A percentile compares a stretch with the other conserved stretches of the same genome.
Evolutionary conservation across 2,329 filamentous ascomycete species (phyloP).

Genomic region (Aspergillus ochraceus): DNA sequence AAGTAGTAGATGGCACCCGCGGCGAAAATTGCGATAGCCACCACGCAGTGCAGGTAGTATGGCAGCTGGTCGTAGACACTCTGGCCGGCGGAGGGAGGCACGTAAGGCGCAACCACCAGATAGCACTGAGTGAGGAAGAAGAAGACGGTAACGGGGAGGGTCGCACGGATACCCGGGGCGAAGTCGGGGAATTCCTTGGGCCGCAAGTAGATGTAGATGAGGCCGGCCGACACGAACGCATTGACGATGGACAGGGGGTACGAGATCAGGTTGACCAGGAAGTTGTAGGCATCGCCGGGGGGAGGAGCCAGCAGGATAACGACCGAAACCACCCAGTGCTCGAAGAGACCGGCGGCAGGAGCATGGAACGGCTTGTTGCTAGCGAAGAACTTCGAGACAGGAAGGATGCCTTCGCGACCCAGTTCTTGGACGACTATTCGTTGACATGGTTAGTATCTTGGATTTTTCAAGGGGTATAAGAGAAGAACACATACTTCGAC

Average conservation of each 20-base stretch:
- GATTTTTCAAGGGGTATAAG: background rate
- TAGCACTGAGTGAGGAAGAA: constrained; percentile 56
- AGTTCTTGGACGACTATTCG: constrained; percentile 53
- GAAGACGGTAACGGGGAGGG: constrained; percentile 52
- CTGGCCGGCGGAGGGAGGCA: constrained; percentile 49
- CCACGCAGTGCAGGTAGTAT: constrained; percentile 56
- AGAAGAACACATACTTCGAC: constrained; percentile 32
- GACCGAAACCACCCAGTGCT: constrained; percentile 66
- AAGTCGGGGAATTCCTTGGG: constrained; percentile 46
- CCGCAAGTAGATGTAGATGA: constrained; percentile 48
- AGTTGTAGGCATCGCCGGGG: constrained; percentile 68
- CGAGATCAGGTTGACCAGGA: constrained; percentile 47
- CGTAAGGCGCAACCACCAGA: constrained; percentile 53
- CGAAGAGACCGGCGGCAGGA: constrained; percentile 58
- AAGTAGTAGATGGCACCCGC: constrained; percentile 54
- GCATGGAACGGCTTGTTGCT: constrained; percentile 68
- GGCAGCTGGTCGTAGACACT: constrained; percentile 55
- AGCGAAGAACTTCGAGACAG: constrained; percentile 66
- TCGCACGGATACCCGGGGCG: constrained; percentile 51
- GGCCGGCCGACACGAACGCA: constrained; percentile 50
- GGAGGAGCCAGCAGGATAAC: constrained; percentile 67
- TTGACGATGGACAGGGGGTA: constrained; percentile 51
- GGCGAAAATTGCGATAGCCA: constrained; percentile 52
- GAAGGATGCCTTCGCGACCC: constrained; percentile 68
- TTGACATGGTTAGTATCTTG: constrained; percentile 5